Evolutionary conservation across 208 protist species (phyloP).

Genomic region (Leishmania gerbilli): DNA sequence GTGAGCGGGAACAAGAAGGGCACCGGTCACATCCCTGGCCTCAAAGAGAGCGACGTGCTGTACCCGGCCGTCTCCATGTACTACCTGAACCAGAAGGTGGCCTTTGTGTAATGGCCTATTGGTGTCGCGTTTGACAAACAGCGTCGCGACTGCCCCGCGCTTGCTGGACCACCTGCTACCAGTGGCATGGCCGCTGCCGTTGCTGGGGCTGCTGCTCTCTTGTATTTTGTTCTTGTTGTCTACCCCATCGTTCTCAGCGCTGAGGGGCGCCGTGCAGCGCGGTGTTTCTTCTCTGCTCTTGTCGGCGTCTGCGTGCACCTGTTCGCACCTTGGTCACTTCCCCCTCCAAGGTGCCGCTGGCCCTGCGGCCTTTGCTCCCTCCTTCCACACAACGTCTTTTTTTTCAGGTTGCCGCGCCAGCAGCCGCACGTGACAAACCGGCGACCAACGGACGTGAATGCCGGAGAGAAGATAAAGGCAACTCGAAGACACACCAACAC

Average conservation of each 20-base stretch:
- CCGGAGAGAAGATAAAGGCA: neutral
- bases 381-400: neutral
- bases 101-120: constrained; percentile 70
- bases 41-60: constrained; percentile 68
- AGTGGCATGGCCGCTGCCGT: neutral
- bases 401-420: neutral
- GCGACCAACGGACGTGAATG: neutral
- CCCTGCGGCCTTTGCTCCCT: neutral
- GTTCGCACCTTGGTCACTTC: neutral
- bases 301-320: neutral
- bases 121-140: neutral
- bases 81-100: constrained; percentile 90
- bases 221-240: neutral
- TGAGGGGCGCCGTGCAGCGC: neutral
- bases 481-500: neutral
- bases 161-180: neutral
- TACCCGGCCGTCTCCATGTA: constrained; percentile 93
- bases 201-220: neutral
- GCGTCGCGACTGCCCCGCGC: neutral
- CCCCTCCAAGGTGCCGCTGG: neutral
- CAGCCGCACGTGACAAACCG: neutral
- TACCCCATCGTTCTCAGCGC: neutral
- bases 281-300: neutral
- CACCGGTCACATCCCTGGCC: constrained; percentile 69
- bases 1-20: constrained; percentile 78